Evolutionary conservation across 2,329 filamentous ascomycete genomes (phyloP).

Genomic region (Hypoxylon sp.): DNA sequence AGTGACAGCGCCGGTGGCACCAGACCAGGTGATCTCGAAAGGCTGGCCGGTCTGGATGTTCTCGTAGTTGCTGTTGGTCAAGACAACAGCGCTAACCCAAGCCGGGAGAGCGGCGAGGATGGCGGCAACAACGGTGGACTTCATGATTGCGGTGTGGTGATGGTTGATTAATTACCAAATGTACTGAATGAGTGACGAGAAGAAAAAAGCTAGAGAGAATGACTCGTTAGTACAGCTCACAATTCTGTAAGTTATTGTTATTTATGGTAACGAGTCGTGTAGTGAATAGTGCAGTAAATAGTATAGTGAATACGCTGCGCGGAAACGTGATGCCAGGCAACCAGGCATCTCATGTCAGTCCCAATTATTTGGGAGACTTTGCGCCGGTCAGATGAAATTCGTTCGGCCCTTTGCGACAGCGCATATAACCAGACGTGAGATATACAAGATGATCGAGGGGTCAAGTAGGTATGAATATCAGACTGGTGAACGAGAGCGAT

Average conservation of each 20-base stretch:
- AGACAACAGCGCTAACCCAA: slow-evolving; percentile 44
- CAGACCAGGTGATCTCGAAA: slow-evolving; percentile 56
- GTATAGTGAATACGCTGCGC: too few species aligned
- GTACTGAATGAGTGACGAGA: slow-evolving; percentile 37
- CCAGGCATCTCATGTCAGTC: too few species aligned
- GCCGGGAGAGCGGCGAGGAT: slow-evolving; percentile 46
- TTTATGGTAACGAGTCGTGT: too few species aligned
- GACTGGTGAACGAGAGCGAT: slow-evolving; percentile 8
- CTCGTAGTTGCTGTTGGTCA: slow-evolving; percentile 50
- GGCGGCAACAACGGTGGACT: slow-evolving; percentile 42
- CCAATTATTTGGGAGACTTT: slow-evolving; percentile 7
- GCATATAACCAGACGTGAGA: slow-evolving; percentile 1
- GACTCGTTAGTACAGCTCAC: too few species aligned
- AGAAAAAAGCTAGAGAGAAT: too few species aligned
- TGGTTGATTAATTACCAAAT: slow-evolving; percentile 28
- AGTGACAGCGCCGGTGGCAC: slow-evolving; percentile 53
- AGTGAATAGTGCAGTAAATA: too few species aligned
- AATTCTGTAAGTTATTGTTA: too few species aligned
- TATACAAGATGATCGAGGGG: too few species aligned
- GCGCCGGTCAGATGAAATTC: slow-evolving; percentile 1
- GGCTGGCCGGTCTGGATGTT: slow-evolving; percentile 50
- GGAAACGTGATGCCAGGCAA: too few species aligned
- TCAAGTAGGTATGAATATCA: too few species aligned
- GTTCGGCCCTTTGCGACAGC: slow-evolving; percentile 16
- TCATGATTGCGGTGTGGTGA: slow-evolving; percentile 46